Conservation (phyloP, 2,329 filamentous ascomycete species). For the Kalaharituber pfeilii region DNA sequence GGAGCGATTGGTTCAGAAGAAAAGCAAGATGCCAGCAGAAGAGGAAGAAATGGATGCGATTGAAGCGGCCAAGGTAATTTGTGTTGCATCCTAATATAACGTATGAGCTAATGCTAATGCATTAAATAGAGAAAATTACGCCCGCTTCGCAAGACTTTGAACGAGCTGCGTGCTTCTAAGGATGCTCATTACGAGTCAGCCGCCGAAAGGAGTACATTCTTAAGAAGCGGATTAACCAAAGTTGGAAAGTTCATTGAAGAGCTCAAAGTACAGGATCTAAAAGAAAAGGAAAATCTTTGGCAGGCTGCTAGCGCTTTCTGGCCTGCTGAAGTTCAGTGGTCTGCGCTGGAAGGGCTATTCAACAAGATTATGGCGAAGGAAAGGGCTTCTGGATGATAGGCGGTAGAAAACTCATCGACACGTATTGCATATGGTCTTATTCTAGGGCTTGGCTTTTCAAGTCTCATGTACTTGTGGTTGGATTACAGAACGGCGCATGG, state of each 20-base stretch:
- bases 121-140: background rate
- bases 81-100: background rate
- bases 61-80: background rate
- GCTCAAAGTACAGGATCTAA: background rate
- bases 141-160: background rate
- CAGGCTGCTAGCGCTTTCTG: slow-evolving; percentile 1
- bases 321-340: background rate
- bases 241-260: slow-evolving; percentile 1
- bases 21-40: background rate
- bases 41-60: slow-evolving; percentile 1
- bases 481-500: background rate
- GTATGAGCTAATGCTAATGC: background rate
- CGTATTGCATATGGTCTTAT: background rate
- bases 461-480: background rate
- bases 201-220: background rate
- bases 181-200: background rate
- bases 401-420: no score
- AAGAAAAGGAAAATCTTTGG: background rate
- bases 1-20: background rate
- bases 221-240: background rate
- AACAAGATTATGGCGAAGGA: background rate
- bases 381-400: background rate
- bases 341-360: background rate
- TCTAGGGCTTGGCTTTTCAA: background rate
- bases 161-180: background rate